Conservation (phyloP, 768 basidiomycete genomes). For the Pisolithus tinctorius region DNA sequence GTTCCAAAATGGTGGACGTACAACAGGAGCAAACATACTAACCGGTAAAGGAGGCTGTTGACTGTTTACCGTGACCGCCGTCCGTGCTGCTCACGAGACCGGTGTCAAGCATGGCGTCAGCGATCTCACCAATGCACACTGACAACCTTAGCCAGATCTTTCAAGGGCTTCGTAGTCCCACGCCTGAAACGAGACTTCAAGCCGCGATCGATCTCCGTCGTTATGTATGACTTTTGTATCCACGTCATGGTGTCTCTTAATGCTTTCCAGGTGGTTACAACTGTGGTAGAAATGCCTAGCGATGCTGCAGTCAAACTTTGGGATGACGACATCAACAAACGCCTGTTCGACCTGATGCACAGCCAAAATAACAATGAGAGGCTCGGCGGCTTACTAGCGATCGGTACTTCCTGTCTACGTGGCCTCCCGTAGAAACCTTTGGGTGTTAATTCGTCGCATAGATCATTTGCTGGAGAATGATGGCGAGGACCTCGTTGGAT, state of each 20-base stretch:
- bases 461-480: conserved; percentile 75
- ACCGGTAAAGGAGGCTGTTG: conserved; percentile 8
- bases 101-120: conserved; percentile 51
- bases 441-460: conserved; percentile 14
- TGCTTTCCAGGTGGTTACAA: conserved; percentile 53
- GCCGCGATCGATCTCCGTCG: conserved; percentile 67
- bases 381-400: conserved; percentile 82
- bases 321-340: conserved; percentile 77
- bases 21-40: conserved; percentile 23
- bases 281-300: conserved; percentile 73
- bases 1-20: background rate
- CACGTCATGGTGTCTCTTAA: conserved; percentile 5
- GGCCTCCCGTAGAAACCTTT: background rate
- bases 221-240: conserved; percentile 46
- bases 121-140: conserved; percentile 46
- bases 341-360: conserved; percentile 78
- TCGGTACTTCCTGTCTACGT: conserved; percentile 45
- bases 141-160: conserved; percentile 66
- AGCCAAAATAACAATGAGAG: conserved; percentile 74
- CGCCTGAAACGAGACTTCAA: conserved; percentile 55
- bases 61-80: background rate
- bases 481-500: conserved; percentile 75
- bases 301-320: conserved; percentile 77
- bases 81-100: conserved; percentile 5
- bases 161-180: conserved; percentile 55